Conservation (phyloP, 225 moss, liverwort and hornwort species). For the Straminergon stramineum region DNA sequence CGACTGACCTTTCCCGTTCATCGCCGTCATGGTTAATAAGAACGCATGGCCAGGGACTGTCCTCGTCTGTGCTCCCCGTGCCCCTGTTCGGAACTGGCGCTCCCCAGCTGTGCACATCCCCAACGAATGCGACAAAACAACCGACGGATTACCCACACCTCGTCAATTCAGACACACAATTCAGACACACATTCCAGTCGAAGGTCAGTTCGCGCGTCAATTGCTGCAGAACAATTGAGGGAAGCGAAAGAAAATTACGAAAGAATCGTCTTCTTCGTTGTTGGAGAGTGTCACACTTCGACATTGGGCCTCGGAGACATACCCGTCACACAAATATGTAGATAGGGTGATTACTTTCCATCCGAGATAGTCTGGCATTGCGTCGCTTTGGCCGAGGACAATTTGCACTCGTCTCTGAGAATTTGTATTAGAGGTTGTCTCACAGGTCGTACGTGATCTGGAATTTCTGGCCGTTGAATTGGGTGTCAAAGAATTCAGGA, state of each 20-base stretch:
- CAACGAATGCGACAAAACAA: background rate
- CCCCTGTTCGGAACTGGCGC: background rate
- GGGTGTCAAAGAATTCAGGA: background rate
- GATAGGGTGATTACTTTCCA: background rate
- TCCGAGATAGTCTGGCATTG: background rate
- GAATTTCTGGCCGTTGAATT: background rate
- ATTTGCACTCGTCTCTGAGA: background rate
- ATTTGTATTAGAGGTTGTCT: background rate
- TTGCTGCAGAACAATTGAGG: background rate
- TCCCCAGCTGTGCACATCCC: background rate
- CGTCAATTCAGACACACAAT: background rate
- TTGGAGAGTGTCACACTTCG: background rate
- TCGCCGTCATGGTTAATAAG: background rate
- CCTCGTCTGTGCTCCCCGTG: background rate
- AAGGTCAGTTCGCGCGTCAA: background rate
- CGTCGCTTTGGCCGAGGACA: background rate
- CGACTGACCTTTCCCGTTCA: background rate
- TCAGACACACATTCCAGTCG: background rate
- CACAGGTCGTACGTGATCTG: background rate
- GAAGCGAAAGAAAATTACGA: background rate
- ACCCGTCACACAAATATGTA: background rate
- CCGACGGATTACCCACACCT: background rate
- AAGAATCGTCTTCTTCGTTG: background rate
- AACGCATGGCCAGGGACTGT: conserved; percentile 3
- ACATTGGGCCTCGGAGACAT: background rate